These are phyloP conservation scores for Seiridium unicorne DNA, from an alignment of 2,329 filamentous ascomycete genomes.

Conservation along the genomic window DNA sequence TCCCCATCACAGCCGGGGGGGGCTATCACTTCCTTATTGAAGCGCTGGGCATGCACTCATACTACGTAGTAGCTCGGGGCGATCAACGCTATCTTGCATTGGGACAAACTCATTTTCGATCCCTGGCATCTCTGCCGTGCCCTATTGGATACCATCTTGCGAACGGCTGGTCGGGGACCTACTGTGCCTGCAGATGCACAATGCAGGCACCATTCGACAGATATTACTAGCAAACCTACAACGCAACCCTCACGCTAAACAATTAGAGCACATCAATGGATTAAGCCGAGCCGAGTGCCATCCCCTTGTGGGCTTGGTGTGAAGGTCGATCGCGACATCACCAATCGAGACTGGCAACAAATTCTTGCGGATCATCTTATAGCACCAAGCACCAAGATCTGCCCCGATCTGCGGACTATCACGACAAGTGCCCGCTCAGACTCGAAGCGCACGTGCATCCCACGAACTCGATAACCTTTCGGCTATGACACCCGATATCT, in stretches of 20 bases:
- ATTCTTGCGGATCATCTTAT: not conserved
- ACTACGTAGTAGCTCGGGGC: not conserved
- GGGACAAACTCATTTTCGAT: not conserved
- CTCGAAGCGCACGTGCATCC: not conserved
- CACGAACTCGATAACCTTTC: no score
- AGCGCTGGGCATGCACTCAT: not conserved
- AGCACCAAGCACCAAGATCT: not conserved
- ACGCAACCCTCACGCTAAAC: not conserved
- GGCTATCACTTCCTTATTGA: not conserved
- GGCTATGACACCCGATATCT: no score
- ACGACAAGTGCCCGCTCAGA: not conserved
- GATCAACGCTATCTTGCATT: constrained; percentile 3
- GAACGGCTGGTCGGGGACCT: not conserved
- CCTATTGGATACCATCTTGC: not conserved
- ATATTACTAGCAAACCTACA: not conserved
- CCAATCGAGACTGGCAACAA: not conserved
- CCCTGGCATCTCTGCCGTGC: not conserved
- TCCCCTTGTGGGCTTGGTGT: not conserved
- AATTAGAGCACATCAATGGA: not conserved
- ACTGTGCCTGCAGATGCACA: not conserved
- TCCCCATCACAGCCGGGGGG: not conserved
- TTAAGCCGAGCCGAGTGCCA: no score
- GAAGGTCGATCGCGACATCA: not conserved
- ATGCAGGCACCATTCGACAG: not conserved
- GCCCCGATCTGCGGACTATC: not conserved